Evolutionary conservation across 2,329 filamentous ascomycete genomes (phyloP), one percentile per base, ranked within the genome.

Genomic region (Talaromyces sp.): DNA sequence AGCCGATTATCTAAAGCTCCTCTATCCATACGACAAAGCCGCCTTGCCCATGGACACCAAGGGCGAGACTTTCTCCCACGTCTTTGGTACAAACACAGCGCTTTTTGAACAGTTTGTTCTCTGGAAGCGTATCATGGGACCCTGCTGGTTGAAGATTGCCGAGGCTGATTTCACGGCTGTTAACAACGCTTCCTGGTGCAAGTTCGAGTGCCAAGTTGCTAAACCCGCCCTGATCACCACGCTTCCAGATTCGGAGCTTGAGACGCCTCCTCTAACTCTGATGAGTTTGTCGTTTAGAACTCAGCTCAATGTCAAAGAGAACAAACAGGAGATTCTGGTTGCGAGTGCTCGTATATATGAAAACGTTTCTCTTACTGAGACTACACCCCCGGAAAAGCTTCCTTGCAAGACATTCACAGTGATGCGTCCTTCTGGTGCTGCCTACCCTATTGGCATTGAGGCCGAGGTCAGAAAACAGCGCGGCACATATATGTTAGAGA

Each of bases 61-160:
- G 47, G 95, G 95, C 31, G 88, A 96, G 73, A 98, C 95, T 0
- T 99, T 94, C 72, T 97, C 94, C 1, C 91, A 91, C 66, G 89
- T 96, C 28, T 99, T 99, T 68, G 95, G 96, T 31, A 89, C 90
- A 61, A 96, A 95, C 74, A 99, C 95, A 0, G 87, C 91, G 1
- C 82, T 99, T 0, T 99, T 99, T 69, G 95, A 99, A 76, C 95
- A 99, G 69, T 99, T 99, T 72, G 95, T 99, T 23, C 83, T 99
- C 5, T 97, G 93, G 90, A 98, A 97, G 79, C 96, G 96, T 72
- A 91, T 99, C 68, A 99, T 97, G 94, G 95, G 95, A 1, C 95
- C 95, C 33, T 98, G 95, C 75, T 99, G 95, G 95, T 84, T 99
- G 53, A 93, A 89, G 72, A 95, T 99, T 60, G 85, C 92, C 66